Conservation (phyloP, 2,329 filamentous ascomycete species). For the Rutstroemia sp. region DNA sequence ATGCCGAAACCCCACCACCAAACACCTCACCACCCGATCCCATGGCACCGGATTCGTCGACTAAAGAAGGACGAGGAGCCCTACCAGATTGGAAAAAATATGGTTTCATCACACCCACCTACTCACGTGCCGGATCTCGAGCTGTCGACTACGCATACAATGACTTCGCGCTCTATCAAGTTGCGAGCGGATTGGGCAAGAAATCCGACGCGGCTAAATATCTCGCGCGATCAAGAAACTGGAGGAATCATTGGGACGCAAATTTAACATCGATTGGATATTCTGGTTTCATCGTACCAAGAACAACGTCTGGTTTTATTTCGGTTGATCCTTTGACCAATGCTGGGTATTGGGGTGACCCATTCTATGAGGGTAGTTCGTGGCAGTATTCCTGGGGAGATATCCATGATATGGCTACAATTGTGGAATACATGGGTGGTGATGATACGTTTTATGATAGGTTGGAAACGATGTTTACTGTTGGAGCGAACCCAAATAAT, state of each 20-base stretch:
- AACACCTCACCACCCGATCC: constrained; percentile 52
- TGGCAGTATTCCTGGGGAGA: constrained; percentile 49
- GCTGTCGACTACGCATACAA: constrained; percentile 62
- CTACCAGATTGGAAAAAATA: constrained; percentile 59
- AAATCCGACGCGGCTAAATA: constrained; percentile 4
- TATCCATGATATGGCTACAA: constrained; percentile 44
- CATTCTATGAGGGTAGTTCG: constrained; percentile 43
- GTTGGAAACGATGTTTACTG: constrained; percentile 43
- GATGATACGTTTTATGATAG: constrained; percentile 39
- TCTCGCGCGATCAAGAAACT: constrained; percentile 44
- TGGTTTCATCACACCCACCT: constrained; percentile 59
- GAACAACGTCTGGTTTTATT: constrained; percentile 38
- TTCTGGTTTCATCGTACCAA: constrained; percentile 61
- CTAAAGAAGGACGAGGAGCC: constrained; percentile 61
- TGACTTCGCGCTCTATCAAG: constrained; percentile 59
- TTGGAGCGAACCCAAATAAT: constrained; percentile 29
- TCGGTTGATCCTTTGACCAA: constrained; percentile 41
- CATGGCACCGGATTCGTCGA: constrained; percentile 47
- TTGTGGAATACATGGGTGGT: constrained; percentile 43
- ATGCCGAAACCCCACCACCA: constrained; percentile 55
- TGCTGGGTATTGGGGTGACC: constrained; percentile 45
- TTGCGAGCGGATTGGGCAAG: constrained; percentile 42
- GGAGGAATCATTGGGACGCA: constrained; percentile 66
- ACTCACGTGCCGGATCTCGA: constrained; percentile 53
- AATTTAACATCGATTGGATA: constrained; percentile 50